These are phyloP conservation scores for Lecanicillium sp. DNA, from an alignment of 2,329 filamentous ascomycete species.

Conservation along the genomic window DNA sequence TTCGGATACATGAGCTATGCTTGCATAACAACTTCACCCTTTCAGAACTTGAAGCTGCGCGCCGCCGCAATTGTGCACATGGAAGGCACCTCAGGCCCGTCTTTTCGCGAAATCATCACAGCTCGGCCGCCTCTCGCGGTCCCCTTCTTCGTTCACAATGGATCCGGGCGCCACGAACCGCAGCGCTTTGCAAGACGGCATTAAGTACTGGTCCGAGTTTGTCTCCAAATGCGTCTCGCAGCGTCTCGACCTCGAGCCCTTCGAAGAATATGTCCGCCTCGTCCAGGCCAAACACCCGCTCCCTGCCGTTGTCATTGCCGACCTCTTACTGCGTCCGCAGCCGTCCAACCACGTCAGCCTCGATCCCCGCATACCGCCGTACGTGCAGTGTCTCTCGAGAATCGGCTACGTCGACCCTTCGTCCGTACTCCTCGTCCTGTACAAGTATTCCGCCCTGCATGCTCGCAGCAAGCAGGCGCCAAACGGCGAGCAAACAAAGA, in stretches of 20 bases:
- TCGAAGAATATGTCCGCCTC: slow-evolving; percentile 41
- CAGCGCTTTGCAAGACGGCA: slow-evolving; percentile 18
- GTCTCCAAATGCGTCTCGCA: slow-evolving; percentile 38
- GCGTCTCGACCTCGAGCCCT: slow-evolving; percentile 45
- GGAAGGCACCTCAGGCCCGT: not conserved
- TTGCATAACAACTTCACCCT: too few relatives aligned
- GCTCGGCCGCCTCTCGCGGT: too few relatives aligned
- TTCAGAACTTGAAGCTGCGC: not conserved
- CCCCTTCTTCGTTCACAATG: too few relatives aligned
- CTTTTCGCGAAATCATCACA: not conserved
- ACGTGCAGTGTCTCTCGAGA: slow-evolving; percentile 46
- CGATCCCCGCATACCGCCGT: slow-evolving; percentile 52
- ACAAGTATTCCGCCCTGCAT: slow-evolving; percentile 49
- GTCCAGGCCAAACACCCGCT: slow-evolving; percentile 44
- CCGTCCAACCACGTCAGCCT: slow-evolving; percentile 38
- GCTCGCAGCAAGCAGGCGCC: slow-evolving; percentile 7
- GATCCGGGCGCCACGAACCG: slow-evolving; percentile 7
- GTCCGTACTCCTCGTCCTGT: slow-evolving; percentile 45
- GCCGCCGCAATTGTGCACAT: slow-evolving; percentile 4
- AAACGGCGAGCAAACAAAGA: slow-evolving; percentile 12
- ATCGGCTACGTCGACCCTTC: slow-evolving; percentile 44
- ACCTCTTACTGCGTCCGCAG: slow-evolving; percentile 50
- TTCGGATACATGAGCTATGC: too few relatives aligned
- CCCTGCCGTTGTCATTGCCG: slow-evolving; percentile 41
- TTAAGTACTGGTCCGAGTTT: slow-evolving; percentile 41